Evolutionary conservation across 208 protist species (phyloP).

Genomic region (Trypanosoma congolense): DNA sequence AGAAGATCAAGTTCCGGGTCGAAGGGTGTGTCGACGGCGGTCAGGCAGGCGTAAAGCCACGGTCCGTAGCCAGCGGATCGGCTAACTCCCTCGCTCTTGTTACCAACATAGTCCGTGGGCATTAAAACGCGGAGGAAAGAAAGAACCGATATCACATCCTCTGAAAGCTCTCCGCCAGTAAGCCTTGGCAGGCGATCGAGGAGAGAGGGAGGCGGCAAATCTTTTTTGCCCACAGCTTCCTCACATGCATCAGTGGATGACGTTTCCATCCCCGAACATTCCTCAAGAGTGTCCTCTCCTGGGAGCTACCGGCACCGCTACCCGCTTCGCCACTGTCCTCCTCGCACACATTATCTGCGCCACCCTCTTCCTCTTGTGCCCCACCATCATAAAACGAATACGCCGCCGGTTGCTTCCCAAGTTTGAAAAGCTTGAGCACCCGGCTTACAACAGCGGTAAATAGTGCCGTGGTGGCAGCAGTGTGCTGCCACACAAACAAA

Average conservation of each 20-base stretch:
- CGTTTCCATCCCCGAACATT: not conserved
- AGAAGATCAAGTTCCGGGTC: conserved; percentile 77
- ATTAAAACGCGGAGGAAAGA: conserved; percentile 30
- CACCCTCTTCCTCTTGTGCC: not conserved
- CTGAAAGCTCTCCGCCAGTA: not conserved
- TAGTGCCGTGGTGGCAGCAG: conserved; percentile 42
- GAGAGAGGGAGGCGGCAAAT: not conserved
- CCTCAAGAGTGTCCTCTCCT: not conserved
- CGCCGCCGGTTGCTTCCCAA: conserved; percentile 7
- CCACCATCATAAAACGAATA: conserved; percentile 2
- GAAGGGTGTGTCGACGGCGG: conserved; percentile 61
- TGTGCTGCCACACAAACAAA: conserved; percentile 54
- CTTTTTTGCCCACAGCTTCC: not conserved
- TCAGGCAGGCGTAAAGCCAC: conserved; percentile 62
- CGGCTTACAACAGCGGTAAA: conserved; percentile 49
- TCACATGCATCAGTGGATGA: not conserved
- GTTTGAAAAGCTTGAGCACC: conserved; percentile 28
- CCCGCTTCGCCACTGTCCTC: conserved; percentile 8
- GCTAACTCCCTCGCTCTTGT: conserved; percentile 1
- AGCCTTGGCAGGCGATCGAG: conserved; percentile 8
- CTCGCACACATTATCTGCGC: not conserved
- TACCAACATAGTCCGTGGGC: conserved; percentile 18
- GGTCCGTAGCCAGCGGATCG: conserved; percentile 47
- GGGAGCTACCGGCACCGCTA: not conserved
- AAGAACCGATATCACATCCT: conserved; percentile 22